Conservation (phyloP, 495 filamentous ascomycete species). For the Aspergillus cavernicola region DNA sequence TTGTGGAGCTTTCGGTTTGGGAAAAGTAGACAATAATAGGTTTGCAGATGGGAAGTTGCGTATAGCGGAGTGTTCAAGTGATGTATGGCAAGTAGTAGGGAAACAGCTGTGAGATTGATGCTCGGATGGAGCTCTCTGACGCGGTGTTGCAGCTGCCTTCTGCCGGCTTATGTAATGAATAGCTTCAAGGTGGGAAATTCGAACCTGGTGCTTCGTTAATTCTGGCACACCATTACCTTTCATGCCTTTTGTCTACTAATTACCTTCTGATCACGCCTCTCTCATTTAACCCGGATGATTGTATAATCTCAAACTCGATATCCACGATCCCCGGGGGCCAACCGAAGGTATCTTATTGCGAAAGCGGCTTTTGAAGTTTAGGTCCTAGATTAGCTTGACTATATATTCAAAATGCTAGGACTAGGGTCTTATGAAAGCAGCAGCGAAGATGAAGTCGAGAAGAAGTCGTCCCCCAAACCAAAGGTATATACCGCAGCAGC, state of each 20-base stretch:
- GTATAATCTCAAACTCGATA: too few species aligned
- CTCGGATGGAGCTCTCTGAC: conserved; percentile 30
- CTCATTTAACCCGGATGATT: not conserved
- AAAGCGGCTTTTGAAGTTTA: too few species aligned
- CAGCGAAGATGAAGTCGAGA: conserved; percentile 62
- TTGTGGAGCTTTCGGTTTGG: conserved; percentile 10
- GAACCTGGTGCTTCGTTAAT: not conserved
- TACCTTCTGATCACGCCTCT: not conserved
- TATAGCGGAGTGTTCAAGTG: not conserved
- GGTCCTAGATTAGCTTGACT: too few species aligned
- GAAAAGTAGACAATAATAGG: not conserved
- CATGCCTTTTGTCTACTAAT: not conserved
- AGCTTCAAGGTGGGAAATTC: conserved; percentile 9
- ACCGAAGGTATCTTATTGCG: too few species aligned
- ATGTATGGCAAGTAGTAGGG: not conserved
- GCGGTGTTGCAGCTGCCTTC: conserved; percentile 41
- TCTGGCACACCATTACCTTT: too few species aligned
- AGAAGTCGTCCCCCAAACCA: conserved; percentile 7
- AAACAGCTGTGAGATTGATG: conserved; percentile 9
- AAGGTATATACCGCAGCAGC: conserved; percentile 18
- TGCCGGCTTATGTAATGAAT: conserved; percentile 38
- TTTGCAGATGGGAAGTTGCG: not conserved
- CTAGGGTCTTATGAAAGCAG: conserved; percentile 74
- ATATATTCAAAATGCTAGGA: conserved; percentile 50
- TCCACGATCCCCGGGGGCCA: too few species aligned